These are phyloP conservation scores for Rhodotorula glutinis DNA, from an alignment of 1,284 basidiomycete genomes.

Conservation along the genomic window DNA sequence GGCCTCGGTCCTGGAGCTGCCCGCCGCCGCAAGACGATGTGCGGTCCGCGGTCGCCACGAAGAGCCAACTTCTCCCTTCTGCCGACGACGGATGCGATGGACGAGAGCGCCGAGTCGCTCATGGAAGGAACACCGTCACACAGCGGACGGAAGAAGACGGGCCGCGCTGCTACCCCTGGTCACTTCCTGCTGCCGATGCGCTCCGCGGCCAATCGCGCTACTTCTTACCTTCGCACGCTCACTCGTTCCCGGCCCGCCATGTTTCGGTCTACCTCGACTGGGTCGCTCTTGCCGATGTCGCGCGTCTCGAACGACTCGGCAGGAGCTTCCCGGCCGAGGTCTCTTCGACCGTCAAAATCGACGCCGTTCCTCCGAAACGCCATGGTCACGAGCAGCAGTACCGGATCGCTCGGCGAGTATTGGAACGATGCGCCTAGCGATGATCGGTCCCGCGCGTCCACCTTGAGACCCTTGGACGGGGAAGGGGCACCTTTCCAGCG, in stretches of 20 bases:
- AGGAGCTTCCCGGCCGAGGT: constrained; percentile 20
- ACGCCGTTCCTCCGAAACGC: constrained; percentile 32
- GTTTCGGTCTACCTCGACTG: constrained; percentile 6
- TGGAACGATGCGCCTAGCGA: constrained; percentile 32
- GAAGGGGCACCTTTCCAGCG: constrained; percentile 1
- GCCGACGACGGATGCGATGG: constrained; percentile 8
- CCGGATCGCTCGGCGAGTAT: constrained; percentile 3
- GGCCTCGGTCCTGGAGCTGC: constrained; percentile 10
- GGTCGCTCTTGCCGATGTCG: constrained; percentile 13
- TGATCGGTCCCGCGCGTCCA: background rate
- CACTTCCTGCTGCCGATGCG: constrained; percentile 20
- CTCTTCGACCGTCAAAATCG: constrained; percentile 26
- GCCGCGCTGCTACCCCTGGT: background rate
- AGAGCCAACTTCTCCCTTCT: constrained; percentile 21
- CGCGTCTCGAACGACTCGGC: background rate
- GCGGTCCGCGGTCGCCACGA: constrained; percentile 12
- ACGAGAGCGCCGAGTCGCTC: constrained; percentile 2
- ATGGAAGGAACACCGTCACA: constrained; percentile 3
- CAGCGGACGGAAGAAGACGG: constrained; percentile 1
- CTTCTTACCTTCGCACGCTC: constrained; percentile 14
- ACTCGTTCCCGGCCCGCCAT: background rate
- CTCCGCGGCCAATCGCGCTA: constrained; percentile 15
- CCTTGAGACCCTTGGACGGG: too few species aligned
- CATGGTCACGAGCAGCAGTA: background rate
- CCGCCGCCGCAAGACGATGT: constrained; percentile 23